Conservation (phyloP, 148 eudicot species). For the Persicaria tinctoria region DNA sequence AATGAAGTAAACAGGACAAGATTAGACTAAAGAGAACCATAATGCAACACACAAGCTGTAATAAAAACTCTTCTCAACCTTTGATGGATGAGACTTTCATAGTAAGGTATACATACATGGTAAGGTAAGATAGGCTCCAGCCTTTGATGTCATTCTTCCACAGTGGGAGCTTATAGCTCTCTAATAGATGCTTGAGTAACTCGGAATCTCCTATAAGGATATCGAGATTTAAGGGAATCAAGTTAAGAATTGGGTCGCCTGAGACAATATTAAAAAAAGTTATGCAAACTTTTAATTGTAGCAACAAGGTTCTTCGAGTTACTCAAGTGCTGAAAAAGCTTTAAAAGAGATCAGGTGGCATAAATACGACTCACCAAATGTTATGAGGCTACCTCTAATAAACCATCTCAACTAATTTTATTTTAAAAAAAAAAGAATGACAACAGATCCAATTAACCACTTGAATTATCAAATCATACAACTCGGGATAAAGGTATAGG, state of each 20-base stretch:
- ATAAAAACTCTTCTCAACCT: too few relatives aligned
- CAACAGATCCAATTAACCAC: too few relatives aligned
- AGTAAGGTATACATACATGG: constrained; percentile 54
- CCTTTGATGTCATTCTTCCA: constrained; percentile 34
- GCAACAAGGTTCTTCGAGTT: not conserved
- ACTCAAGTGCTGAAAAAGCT: not conserved
- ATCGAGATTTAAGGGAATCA: constrained; percentile 83
- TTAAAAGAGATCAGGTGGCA: too few relatives aligned
- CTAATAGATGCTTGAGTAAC: constrained; percentile 54
- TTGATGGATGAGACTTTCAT: not conserved
- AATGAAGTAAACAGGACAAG: too few relatives aligned
- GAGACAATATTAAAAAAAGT: constrained; percentile 10
- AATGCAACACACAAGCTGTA: too few relatives aligned
- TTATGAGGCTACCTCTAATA: too few relatives aligned
- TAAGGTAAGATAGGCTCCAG: constrained; percentile 57
- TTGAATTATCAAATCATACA: too few relatives aligned
- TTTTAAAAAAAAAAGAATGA: too few relatives aligned
- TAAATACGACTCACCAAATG: too few relatives aligned
- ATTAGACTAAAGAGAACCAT: too few relatives aligned
- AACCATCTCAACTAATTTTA: too few relatives aligned
- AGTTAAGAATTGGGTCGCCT: constrained; percentile 80
- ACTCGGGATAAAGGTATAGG: too few relatives aligned
- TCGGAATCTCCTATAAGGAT: constrained; percentile 64
- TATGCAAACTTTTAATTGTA: not conserved
- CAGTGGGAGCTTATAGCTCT: constrained; percentile 65